Evolutionary conservation across 2,329 filamentous ascomycete species (phyloP), one percentile per base, ranked within the genome.

Genomic region (Penicillium griseofulvum): DNA sequence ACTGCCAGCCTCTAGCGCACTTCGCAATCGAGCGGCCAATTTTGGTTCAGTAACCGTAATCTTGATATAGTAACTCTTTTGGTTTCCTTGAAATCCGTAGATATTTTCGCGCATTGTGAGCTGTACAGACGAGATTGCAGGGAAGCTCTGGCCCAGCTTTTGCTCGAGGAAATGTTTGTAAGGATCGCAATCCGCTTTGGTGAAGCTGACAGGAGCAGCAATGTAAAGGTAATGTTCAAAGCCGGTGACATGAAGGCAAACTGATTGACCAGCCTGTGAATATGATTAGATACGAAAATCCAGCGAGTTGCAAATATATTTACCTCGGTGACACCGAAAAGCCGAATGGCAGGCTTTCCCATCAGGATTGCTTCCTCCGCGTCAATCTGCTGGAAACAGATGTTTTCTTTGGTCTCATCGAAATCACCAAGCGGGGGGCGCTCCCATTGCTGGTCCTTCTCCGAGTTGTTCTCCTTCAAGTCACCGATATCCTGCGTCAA

Each of bases 201-300:
- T 84, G 72, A 99, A 99, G 26, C 85, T 83, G 9, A 92, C 78
- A 0, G 94, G 94, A 0, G 95, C 94, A 10, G 90, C 88, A 43
- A 97, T 86, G 68, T 96, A 99, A 53, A 99, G 85, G 71, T 99
- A 99, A 72, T 99, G 94, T 64, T 91, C 87, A 75, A 99, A 99
- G 68, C 91, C 90, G 16, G 90, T 96, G 59, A 99, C 92, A 72
- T 99, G 94, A 12, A 99, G 80, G 73, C 99, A 84, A 37, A 96
- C 91, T 3, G 94, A 99, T 74, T 99, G 88, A 51, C 94, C 94
- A 39, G 73, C 74, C 81, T 85, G 56, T 26, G 17, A 8, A 31
- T 22, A 11, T 38, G 4, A 54, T 65, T 63, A 65, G 55, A 56
- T 45, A 24, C 6, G 16, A 24, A 33, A 43, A 19, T 22, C 5